Evolutionary conservation across 176 grass and related monocot genomes (phyloP).

Genomic region (Bothriochloa decipiens): DNA sequence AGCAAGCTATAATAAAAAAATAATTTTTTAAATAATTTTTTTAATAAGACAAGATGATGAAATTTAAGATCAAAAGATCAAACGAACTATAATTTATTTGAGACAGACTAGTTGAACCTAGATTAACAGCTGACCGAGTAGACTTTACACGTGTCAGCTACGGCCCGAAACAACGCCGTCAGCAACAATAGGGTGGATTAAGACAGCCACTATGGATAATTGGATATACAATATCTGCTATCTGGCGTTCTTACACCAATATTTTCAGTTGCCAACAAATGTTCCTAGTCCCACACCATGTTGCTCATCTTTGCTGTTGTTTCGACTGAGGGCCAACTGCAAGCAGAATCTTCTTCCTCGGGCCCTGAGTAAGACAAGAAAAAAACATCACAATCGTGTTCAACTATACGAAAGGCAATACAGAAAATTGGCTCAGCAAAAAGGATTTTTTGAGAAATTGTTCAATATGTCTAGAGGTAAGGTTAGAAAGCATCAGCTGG

Average conservation of each 20-base stretch:
- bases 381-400: conserved; percentile 18
- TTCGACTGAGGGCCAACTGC: conserved; percentile 58
- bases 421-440: not conserved
- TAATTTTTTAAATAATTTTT: no score
- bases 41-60: no score
- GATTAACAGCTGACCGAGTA: conserved; percentile 16
- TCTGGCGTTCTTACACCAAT: conserved; percentile 35
- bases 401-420: not conserved
- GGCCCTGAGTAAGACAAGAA: conserved; percentile 46
- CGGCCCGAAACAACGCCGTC: conserved; percentile 8
- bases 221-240: conserved; percentile 51
- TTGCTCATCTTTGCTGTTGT: conserved; percentile 43
- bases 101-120: no score
- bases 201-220: conserved; percentile 21
- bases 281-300: conserved; percentile 1
- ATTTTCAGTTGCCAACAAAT: conserved; percentile 25
- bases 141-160: conserved; percentile 39
- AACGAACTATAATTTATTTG: no score
- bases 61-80: no score
- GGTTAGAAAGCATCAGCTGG: not conserved
- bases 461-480: not conserved
- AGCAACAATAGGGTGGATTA: conserved; percentile 30
- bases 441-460: not conserved
- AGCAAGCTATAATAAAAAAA: no score
- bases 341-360: conserved; percentile 85